These are phyloP conservation scores for Trebouxia sp. DNA, from an alignment of 139 green algal species.

Conservation along the genomic window DNA sequence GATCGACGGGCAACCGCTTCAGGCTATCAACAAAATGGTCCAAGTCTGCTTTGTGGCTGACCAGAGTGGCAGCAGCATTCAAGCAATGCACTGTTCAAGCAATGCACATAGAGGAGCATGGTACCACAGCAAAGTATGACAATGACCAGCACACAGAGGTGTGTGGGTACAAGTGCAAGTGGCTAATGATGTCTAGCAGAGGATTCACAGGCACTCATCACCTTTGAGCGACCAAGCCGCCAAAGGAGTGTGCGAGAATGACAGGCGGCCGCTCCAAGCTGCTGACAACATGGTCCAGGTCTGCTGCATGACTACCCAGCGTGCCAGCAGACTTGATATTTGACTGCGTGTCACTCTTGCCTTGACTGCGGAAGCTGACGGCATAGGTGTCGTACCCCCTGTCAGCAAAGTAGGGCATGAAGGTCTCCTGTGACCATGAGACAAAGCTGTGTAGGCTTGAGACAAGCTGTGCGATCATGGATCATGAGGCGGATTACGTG, in stretches of 20 bases:
- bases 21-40: conserved; percentile 53
- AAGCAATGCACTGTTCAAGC: too few relatives aligned
- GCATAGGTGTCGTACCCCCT: conserved; percentile 71
- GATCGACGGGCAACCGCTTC: conserved; percentile 60
- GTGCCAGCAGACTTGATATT: conserved; percentile 45
- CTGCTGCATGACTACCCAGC: conserved; percentile 60
- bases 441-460: background rate
- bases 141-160: too few relatives aligned
- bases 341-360: conserved; percentile 41
- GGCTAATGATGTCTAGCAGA: too few relatives aligned
- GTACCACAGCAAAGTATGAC: too few relatives aligned
- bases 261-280: conserved; percentile 61
- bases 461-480: too few relatives aligned
- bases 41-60: conserved; percentile 61
- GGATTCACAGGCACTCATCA: too few relatives aligned
- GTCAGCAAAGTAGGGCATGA: conserved; percentile 78
- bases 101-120: too few relatives aligned
- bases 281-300: conserved; percentile 60
- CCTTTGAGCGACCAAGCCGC: conserved; percentile 77
- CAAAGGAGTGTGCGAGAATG: conserved; percentile 83
- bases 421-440: conserved; percentile 60
- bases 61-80: conserved; percentile 51
- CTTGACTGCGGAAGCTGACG: conserved; percentile 73
- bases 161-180: too few relatives aligned
- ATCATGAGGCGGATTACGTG: too few relatives aligned